These are phyloP conservation scores for Mangifera indica DNA, from an alignment of 345 rosid genomes.

Conservation along the genomic window DNA sequence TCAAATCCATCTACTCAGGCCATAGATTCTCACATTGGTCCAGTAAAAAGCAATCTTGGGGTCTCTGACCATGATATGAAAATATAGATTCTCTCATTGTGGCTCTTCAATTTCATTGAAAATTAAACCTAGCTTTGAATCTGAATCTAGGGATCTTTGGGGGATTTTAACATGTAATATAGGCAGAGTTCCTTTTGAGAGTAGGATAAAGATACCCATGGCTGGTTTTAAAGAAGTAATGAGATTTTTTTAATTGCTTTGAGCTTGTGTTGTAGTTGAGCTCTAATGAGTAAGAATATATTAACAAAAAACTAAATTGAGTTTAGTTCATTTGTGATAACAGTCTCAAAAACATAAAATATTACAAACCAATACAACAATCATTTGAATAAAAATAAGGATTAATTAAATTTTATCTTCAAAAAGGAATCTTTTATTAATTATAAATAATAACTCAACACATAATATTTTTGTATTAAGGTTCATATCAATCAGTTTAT, in stretches of 20 bases:
- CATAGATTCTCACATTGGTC: constrained; percentile 42
- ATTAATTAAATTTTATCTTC: too few relatives aligned
- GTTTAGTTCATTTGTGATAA: too few relatives aligned
- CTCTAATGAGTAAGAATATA: too few relatives aligned
- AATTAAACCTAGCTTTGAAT: constrained; percentile 23
- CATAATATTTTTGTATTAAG: too few relatives aligned
- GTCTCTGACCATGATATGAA: constrained; percentile 8
- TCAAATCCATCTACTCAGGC: constrained; percentile 81
- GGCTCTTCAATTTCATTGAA: constrained; percentile 27
- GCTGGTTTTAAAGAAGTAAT: constrained; percentile 30
- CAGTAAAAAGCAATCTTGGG: not conserved
- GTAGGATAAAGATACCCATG: constrained; percentile 22
- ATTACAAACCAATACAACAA: too few relatives aligned
- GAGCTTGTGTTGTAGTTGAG: not conserved
- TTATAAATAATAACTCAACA: too few relatives aligned
- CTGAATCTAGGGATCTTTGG: constrained; percentile 22
- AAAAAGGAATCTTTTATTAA: too few relatives aligned
- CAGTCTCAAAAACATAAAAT: too few relatives aligned
- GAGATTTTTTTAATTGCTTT: constrained; percentile 10
- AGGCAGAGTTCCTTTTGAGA: constrained; percentile 13
- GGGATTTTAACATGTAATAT: constrained; percentile 31
- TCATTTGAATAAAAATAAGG: too few relatives aligned
- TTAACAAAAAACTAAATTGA: too few relatives aligned
- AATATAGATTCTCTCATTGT: constrained; percentile 12
- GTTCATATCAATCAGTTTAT: too few relatives aligned